Conservation (phyloP, 1,139 yeast genomes). For the Lodderomyces jiufengensis region DNA sequence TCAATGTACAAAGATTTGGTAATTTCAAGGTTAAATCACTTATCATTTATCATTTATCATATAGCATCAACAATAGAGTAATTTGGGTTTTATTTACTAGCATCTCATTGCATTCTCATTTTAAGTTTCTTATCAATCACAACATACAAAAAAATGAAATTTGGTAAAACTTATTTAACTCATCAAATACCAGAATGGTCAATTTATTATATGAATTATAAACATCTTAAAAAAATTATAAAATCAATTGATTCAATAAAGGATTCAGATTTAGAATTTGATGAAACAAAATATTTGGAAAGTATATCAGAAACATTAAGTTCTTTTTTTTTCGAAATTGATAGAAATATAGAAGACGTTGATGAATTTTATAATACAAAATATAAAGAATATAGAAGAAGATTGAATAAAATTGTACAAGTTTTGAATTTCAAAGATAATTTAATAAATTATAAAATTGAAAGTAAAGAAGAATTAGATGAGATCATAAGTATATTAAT, state of each 20-base stretch:
- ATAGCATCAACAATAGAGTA: too few species aligned
- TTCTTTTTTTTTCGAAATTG: slow-evolving; percentile 74
- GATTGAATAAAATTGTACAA: slow-evolving; percentile 49
- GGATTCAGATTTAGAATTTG: slow-evolving; percentile 21
- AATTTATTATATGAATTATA: slow-evolving; percentile 79
- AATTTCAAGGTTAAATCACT: too few species aligned
- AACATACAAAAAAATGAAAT: slow-evolving; percentile 53
- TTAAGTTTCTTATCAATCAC: neutral
- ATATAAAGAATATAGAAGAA: slow-evolving; percentile 66
- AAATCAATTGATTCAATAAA: slow-evolving; percentile 44
- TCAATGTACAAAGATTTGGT: too few species aligned
- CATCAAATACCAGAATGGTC: slow-evolving; percentile 95
- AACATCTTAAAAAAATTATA: slow-evolving; percentile 76
- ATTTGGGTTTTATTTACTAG: neutral
- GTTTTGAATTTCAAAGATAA: slow-evolving; percentile 29
- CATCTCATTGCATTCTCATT: too few species aligned
- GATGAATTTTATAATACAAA: slow-evolving; percentile 75
- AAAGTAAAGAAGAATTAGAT: slow-evolving; percentile 62
- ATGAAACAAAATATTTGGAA: slow-evolving; percentile 19
- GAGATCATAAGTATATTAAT: slow-evolving; percentile 74
- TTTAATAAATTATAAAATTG: slow-evolving; percentile 30
- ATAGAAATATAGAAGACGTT: slow-evolving; percentile 77
- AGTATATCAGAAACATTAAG: slow-evolving; percentile 40
- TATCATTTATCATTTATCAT: too few species aligned
- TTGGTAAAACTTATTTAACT: slow-evolving; percentile 73